phyloP scores from a whole-genome alignment of 176 grass and related monocot species.

The Dactylis glomerata region DNA sequence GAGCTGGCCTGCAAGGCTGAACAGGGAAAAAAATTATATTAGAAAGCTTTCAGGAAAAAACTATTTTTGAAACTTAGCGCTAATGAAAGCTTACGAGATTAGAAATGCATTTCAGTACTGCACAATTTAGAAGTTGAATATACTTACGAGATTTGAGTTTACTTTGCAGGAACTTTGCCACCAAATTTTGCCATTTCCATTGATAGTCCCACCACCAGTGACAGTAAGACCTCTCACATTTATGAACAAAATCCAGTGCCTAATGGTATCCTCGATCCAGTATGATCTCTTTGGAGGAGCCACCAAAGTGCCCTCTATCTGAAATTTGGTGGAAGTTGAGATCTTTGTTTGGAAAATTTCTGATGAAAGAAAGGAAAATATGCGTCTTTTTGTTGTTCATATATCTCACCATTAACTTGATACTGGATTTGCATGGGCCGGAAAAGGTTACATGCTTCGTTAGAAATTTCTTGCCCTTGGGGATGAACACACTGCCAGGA shows the following conservation, averaged over 20 bases:
- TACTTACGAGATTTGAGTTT: constrained; percentile 45
- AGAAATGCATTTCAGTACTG: neutral
- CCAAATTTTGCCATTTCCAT: constrained; percentile 74
- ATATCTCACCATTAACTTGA: constrained; percentile 46
- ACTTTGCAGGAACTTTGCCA: constrained; percentile 68
- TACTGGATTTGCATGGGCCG: constrained; percentile 55
- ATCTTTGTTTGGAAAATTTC: neutral
- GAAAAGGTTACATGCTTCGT: constrained; percentile 44
- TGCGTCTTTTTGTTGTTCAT: neutral
- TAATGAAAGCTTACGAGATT: neutral
- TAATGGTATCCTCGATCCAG: constrained; percentile 32
- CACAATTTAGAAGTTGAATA: neutral
- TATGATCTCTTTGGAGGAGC: constrained; percentile 41
- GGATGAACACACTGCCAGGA: constrained; percentile 33
- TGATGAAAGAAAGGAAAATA: neutral
- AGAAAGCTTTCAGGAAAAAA: constrained; percentile 10
- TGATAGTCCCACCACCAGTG: constrained; percentile 48
- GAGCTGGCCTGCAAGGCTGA: constrained; percentile 53
- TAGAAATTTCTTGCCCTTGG: constrained; percentile 38
- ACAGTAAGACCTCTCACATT: constrained; percentile 35
- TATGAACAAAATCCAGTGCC: constrained; percentile 57
- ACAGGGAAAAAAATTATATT: constrained; percentile 15
- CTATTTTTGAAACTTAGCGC: neutral
- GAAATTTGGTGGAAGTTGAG: neutral
- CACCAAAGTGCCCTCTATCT: constrained; percentile 64